Evolutionary conservation across 805 yeast genomes (phyloP), one percentile per base, ranked within the genome.

Genomic region (Komagataella ulmi): DNA sequence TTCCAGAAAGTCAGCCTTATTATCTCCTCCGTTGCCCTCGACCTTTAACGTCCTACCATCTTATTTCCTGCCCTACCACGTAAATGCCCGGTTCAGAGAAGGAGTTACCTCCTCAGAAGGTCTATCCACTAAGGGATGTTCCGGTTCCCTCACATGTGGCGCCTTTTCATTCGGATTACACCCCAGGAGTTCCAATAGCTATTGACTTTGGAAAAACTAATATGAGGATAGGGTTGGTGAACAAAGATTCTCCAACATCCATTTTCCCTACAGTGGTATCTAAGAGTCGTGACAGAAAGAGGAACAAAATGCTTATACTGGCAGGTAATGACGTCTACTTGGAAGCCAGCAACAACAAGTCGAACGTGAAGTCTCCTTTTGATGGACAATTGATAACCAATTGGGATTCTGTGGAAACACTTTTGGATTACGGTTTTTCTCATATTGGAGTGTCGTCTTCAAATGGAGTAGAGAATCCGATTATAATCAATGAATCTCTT

Each of bases 341-440:
- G 30, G 98, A 90, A 58, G 75, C 82, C 7, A 68, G 84, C 1
- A 76, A 85, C 48, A 30, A 30, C 40, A 77, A 82, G 55, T 73
- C 86, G 17, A 82, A 83, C 51, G 76, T 87, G 40, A 81, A 79
- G 59, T 72, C 87, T 3, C 96, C 97, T 0, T 91, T 77, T 61
- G 99, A 93, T 64, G 96, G 96, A 0, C 77, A 87, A 3, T 69
- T 88, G 57, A 72, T 93, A 43, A 83, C 95, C 23, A 95, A 90
- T 64, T 95, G 98, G 98, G 98, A 93, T 53, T 77, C 83, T 53
- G 76, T 84, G 2, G 99, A 93, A 63, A 77, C 74, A 53, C 77
- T 91, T 50, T 63, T 93, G 49, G 98, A 91, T 65, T 93, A 89
- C 61, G 72, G 89, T 0, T 84, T 93, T 62, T 76, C 80, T 54